Evolutionary conservation across 805 yeast species (phyloP).

Genomic region (Torulaspora indica): DNA sequence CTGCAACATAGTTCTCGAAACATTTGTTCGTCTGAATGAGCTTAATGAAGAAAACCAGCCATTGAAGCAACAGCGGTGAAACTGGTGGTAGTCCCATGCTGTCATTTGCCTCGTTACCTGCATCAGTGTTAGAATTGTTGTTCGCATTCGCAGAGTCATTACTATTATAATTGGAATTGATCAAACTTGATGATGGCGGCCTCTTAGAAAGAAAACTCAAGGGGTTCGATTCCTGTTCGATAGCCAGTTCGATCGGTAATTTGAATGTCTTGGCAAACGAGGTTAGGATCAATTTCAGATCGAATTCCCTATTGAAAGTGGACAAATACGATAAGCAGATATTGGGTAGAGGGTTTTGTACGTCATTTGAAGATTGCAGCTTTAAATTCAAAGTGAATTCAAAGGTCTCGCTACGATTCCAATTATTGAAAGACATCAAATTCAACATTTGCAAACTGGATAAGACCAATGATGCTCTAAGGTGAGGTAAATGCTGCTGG

Average conservation of each 20-base stretch:
- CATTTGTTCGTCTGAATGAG: conserved; percentile 64
- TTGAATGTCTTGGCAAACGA: conserved; percentile 47
- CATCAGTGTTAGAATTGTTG: conserved; percentile 2
- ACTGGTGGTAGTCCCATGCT: conserved; percentile 33
- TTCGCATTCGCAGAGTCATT: background rate
- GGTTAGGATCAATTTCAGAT: conserved; percentile 46
- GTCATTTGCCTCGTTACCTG: conserved; percentile 3
- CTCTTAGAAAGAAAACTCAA: conserved; percentile 23
- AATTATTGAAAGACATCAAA: conserved; percentile 37
- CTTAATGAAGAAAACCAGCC: conserved; percentile 69
- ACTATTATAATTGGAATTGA: conserved; percentile 6
- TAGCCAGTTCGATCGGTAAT: conserved; percentile 40
- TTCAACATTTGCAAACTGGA: conserved; percentile 59
- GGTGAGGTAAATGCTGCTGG: conserved; percentile 19
- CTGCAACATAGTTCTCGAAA: conserved; percentile 45
- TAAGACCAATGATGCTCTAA: conserved; percentile 46
- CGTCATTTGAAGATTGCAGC: conserved; percentile 9
- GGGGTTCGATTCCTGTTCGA: conserved; percentile 39
- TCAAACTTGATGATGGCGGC: conserved; percentile 11
- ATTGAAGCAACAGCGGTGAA: conserved; percentile 52
- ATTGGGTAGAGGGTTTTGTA: conserved; percentile 50
- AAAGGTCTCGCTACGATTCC: conserved; percentile 5
- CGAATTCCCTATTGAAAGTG: conserved; percentile 50
- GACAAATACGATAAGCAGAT: conserved; percentile 52
- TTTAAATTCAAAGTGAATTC: conserved; percentile 10